Evolutionary conservation across 345 rosid species (phyloP), one percentile per base, ranked within the genome.

Genomic region (Populus deltoides): DNA sequence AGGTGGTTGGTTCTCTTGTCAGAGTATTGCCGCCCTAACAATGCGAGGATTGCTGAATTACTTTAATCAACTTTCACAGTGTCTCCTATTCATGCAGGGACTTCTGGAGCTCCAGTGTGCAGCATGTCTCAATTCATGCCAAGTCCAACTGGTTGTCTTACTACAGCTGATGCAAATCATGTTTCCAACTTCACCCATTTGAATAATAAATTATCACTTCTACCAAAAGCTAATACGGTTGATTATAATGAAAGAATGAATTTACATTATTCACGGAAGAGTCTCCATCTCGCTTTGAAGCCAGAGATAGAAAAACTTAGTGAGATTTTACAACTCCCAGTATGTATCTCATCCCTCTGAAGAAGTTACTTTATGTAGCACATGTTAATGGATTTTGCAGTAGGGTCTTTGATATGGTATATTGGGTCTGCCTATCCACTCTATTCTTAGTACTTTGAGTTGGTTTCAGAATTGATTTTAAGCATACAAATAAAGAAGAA

Each of bases 231-330:
- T 81, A 73, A 83, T 73, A 47, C 69, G 69, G 81, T 31, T 80
- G 86, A 86, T 75, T 79, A 66, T 76, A 85, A 78, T 68, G 84
- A 76, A 66, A 66, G 80, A 74, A 73, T 81, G 81, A 81, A 80
- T 74, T 69, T 83, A 75, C 75, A 22, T 41, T 88, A 87, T 74
- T 89, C 85, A 29, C 94, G 90, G 85, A 87, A 83, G 81, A 82
- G 79, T 85, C 93, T 96, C 53, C 88, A 88, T 83, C 82, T 82
- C 79, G 77, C 72, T 77, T 85, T 93, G 83, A 89, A 87, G 90
- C 91, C 86, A 62, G 86, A 86, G 74, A 85, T 90, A 49, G 85
- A 86, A 73, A 87, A 84, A 83, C 97, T 96, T 77, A 83, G 91
- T 84, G 85, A 87, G 84, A 83, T 86, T 78, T 81, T 93, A 70